Base-by-base conservation (phyloP, 148 eudicot genomes). In the Euryodendron excelsum region DNA sequence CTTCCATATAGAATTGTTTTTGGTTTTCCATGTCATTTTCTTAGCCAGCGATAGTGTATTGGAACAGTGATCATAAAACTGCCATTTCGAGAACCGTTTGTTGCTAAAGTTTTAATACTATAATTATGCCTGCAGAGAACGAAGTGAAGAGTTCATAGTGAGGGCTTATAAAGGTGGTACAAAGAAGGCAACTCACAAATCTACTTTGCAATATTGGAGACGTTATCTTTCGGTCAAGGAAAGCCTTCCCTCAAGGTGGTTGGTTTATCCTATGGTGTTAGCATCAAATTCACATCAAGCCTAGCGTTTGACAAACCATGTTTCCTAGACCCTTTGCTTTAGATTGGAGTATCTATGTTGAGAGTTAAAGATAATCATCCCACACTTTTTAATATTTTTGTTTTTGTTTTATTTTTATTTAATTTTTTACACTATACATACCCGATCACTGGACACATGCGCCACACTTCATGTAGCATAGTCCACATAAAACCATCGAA, bases 91-190 rank as follows among this genome's bases (percentile, higher is more conserved):
- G 30, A 8, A 73, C 36, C 2, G 47, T 72, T 47, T 34, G 12
- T 23, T 37, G 60, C 44, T 48, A 30, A n/a, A 37, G 73, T 74
- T 68, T 31, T 70, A 58, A 63, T 63, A 33, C 17, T 23, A 53
- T 6, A 55, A 64, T 58, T 9, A 11, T 80, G 60, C 66, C 5
- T 85, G 76, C 83, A 93, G 97, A 78, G 89, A 83, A 77, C 88
- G 93, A 82, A 85, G 84, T 67, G 97, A 93, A 80, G 97, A 93
- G 74, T 93, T 86, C 85, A 82, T 89, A 70, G 90, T 93, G 45
- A 87, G 97, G 74, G 94, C 97, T 69, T 93, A 81, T 61, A 89
- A 79, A 78, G 91, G 94, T 50, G 94, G 91, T 20, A 69, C 80
- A 17, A 93, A 91, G 79, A 93, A 91, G 81, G 94, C 89, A 66